phyloP scores from a whole-genome alignment of 2,329 filamentous ascomycete species.

The Diaporthe aspalathi region DNA sequence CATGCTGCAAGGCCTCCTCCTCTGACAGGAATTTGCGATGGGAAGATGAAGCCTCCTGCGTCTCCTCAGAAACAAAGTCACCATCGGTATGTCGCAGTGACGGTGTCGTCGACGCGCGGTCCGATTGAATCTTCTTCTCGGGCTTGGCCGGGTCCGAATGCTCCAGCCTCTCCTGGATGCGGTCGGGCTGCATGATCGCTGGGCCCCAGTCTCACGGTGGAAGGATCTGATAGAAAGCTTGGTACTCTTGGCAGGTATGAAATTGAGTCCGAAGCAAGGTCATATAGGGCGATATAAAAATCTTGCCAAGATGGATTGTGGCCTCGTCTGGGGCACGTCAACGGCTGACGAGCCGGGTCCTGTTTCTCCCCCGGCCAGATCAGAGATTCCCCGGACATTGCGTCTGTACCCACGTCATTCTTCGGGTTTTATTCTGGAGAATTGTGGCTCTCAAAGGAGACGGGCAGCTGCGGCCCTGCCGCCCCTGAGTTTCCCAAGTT shows the following conservation, averaged over 20 bases:
- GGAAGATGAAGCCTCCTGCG: background rate
- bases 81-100: background rate
- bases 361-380: background rate
- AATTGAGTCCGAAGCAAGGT: background rate
- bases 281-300: background rate
- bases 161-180: background rate
- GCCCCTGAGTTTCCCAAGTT: background rate
- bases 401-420: background rate
- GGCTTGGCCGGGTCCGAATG: conserved; percentile 6
- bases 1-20: conserved; percentile 20
- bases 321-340: background rate
- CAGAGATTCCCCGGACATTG: background rate
- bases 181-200: background rate
- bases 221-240: background rate
- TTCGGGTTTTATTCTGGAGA: background rate
- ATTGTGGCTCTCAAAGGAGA: background rate
- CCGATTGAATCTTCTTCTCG: conserved; percentile 16
- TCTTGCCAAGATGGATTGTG: background rate
- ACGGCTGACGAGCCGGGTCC: background rate
- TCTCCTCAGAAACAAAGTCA: background rate
- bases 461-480: background rate
- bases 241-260: background rate
- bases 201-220: background rate
- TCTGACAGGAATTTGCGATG: conserved; percentile 12
- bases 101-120: background rate